Evolutionary conservation across 2,329 filamentous ascomycete species (phyloP), one percentile per base, ranked within the genome.

Genomic region (Coleophoma eucalyptorum): DNA sequence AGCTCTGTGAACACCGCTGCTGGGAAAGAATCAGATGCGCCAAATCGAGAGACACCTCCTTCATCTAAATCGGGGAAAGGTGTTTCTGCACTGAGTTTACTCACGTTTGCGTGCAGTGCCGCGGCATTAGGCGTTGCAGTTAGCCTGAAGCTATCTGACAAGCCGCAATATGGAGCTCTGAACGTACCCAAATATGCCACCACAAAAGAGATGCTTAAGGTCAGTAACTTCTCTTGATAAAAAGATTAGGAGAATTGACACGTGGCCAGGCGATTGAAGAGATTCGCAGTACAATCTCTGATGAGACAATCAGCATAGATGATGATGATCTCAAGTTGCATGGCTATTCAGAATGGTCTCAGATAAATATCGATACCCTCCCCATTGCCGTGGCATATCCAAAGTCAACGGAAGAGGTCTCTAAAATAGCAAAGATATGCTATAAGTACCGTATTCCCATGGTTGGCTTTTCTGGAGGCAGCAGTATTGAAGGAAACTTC

Each of bases 401-500:
- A 3, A 76, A 76, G 37, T 77, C 72, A 8, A 86, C 83, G 2
- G 75, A 78, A 52, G 74, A 86, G 51, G 82, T 86, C n/a, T 75
- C 80, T 1, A 63, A 65, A n/a, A 79, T 86, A 55, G 79, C 77
- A 1, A 75, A 84, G 56, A 76, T 91, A 47, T 96, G 91, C 69
- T 77, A 87, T 69, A 85, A 86, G 65, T 84, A 90, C 67, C 83
- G 78, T 19, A 81, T 96, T 49, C 91, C 91, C 2, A 87, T 96
- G 73, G 94, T 54, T 53, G 85, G 87, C 0, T 96, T 88, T 65
- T 57, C 54, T 1, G 91, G 90, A 3, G 91, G 91, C 13, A 88
- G 88, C 0, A 93, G 87, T 58, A 74, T 96, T 0, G 92, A 97
- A 66, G 92, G 87, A 15, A 93, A 96, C 66, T 96, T 95, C 67